Evolutionary conservation across 1,139 yeast species (phyloP), one percentile per base, ranked within the genome.

Genomic region (Yamadazyma epiphylla): DNA sequence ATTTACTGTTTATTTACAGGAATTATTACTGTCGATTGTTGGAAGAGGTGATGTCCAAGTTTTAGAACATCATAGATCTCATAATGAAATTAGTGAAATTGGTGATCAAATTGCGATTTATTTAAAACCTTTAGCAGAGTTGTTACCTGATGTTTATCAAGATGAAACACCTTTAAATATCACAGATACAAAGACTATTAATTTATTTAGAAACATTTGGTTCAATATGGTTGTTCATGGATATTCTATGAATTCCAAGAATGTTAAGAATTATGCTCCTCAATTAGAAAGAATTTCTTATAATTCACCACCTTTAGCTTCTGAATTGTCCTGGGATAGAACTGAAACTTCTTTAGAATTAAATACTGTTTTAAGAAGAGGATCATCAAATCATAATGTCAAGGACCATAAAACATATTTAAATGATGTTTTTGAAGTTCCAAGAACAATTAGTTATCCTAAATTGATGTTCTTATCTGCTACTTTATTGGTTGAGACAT

Each of bases 211-310:
- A 49, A 85, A 91, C 53, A 78, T 87, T 29, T 94, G 99, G 99
- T 88, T 85, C 53, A 91, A 89, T 49, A 70, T 91, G 74, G 94
- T 83, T 4, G 86, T 89, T 25, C 96, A 91, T 55, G 98, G 98
- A 0, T 88, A 80, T 51, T 74, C 80, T 15, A 65, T 69, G 30
- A 70, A 71, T 30, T 80, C 95, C 0, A 65, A 67, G 10, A 63
- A 78, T 46, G 72, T 80, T 8, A 59, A 64, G 32, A 57, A 60
- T 8, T 70, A 74, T 46, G 51, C 59, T 32, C 39, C 40, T 0
- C 77, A 74, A 22, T 65, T 94, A 31, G 70, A 74, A 46, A 65
- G 79, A 35, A 84, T 94, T 46, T 97, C 98, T 0, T 77, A 82
- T 47, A 83, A 75, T 48, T 74, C 96, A 4, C 98, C 98, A 4